phyloP scores from a whole-genome alignment of 495 filamentous ascomycete species.

The Aspergillus funiculosus region DNA sequence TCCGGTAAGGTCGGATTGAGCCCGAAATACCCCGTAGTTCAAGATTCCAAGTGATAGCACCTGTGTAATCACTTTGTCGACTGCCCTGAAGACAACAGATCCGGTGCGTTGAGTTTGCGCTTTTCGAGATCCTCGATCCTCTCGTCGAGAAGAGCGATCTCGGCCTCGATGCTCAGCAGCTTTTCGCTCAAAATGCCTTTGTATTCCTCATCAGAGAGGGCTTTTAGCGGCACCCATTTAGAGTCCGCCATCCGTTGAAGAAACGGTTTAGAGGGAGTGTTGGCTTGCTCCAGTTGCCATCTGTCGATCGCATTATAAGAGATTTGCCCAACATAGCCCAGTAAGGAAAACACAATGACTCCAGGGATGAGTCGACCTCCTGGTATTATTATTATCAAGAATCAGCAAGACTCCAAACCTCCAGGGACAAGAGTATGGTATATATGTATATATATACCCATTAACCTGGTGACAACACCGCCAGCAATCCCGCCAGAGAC shows the following conservation, averaged over 20 bases:
- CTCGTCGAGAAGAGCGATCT: conserved; percentile 83
- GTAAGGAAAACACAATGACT: conserved; percentile 55
- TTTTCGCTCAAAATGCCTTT: conserved; percentile 68
- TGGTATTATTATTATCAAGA: conserved; percentile 16
- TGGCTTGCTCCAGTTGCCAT: conserved; percentile 38
- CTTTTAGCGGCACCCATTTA: conserved; percentile 77
- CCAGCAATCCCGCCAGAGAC: conserved; percentile 66
- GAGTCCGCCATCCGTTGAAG: conserved; percentile 51
- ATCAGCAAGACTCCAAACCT: conserved; percentile 2
- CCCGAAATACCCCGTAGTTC: neutral
- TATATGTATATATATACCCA: conserved; percentile 50
- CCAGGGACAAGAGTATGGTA: neutral
- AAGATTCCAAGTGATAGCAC: neutral
- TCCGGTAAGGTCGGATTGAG: no score
- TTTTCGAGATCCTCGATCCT: conserved; percentile 55
- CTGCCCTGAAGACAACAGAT: conserved; percentile 18
- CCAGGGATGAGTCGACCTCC: conserved; percentile 53
- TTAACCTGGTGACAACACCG: conserved; percentile 52
- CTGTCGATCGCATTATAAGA: conserved; percentile 51
- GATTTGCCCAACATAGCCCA: conserved; percentile 55
- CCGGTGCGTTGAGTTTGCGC: conserved; percentile 38
- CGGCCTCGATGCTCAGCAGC: conserved; percentile 69
- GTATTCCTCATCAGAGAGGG: conserved; percentile 75
- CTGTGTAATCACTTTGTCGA: conserved; percentile 2
- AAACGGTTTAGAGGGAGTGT: conserved; percentile 35